Percentiles rank a stretch among this genome's conserved stretches.
Conservation (phyloP, 2,329 filamentous ascomycete species). For the Sporothrix protearum region DNA sequence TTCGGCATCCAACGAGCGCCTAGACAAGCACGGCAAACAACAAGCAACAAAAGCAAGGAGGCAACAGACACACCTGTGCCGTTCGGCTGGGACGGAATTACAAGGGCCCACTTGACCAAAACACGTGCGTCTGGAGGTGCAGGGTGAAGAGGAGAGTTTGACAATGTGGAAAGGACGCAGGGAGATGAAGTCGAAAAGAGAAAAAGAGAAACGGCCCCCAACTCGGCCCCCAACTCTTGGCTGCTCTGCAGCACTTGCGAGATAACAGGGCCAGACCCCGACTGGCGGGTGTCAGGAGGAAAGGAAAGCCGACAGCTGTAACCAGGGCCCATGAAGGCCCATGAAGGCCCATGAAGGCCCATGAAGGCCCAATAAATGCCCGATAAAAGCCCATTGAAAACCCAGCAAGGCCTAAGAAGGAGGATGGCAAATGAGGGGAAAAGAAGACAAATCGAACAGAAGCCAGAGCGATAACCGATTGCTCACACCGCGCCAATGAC, state of each 20-base stretch:
- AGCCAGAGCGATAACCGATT: background rate
- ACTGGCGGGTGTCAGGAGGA: slow-evolving; percentile 4
- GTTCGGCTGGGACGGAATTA: background rate
- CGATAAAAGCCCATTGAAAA: background rate
- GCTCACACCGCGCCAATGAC: slow-evolving; percentile 1
- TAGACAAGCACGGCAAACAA: background rate
- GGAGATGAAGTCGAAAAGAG: too few species aligned
- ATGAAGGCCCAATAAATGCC: too few species aligned
- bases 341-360: too few species aligned
- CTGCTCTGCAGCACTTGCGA: background rate
- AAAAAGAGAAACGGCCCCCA: background rate
- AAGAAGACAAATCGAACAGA: background rate
- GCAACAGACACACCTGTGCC: background rate
- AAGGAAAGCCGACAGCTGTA: background rate
- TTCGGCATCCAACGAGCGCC: background rate
- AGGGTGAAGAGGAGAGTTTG: background rate
- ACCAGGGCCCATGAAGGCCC: background rate
- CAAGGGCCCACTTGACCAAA: background rate
- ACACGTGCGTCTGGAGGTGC: background rate
- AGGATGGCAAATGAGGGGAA: background rate
- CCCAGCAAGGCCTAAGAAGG: background rate
- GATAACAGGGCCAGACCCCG: background rate
- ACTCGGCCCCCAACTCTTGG: too few species aligned
- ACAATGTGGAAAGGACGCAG: too few species aligned
- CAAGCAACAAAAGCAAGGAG: background rate